Evolutionary conservation across 2,329 filamentous ascomycete species (phyloP).

Genomic region (Pseudocercospora vitis): DNA sequence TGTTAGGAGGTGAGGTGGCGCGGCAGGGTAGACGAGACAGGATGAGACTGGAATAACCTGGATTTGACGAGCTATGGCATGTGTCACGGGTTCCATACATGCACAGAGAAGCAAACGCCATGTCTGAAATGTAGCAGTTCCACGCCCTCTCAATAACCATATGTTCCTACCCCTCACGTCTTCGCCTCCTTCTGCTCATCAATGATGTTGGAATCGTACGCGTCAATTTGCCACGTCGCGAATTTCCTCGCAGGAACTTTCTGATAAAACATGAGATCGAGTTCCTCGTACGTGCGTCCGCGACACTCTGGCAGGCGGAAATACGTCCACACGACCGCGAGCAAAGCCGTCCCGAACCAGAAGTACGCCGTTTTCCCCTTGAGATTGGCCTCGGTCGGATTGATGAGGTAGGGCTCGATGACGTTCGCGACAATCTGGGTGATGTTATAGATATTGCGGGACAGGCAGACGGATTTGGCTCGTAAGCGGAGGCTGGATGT

Average conservation of each 20-base stretch:
- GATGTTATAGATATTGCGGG: constrained; percentile 35
- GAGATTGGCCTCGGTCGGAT: constrained; percentile 35
- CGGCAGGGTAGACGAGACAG: no score
- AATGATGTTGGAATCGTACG: constrained; percentile 11
- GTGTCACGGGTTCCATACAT: no score
- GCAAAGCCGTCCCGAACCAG: constrained; percentile 38
- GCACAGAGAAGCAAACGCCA: no score
- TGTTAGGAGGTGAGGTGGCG: no score
- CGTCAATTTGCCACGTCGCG: constrained; percentile 27
- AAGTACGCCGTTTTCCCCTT: constrained; percentile 45
- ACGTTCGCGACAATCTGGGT: constrained; percentile 38
- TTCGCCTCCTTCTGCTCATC: neutral
- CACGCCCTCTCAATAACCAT: no score
- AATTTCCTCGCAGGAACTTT: constrained; percentile 39
- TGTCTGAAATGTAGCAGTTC: no score
- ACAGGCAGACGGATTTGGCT: constrained; percentile 33
- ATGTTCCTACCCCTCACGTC: no score
- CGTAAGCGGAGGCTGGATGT: constrained; percentile 34
- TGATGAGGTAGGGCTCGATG: constrained; percentile 41
- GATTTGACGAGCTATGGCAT: no score
- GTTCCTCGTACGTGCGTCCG: constrained; percentile 43
- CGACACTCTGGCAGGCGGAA: constrained; percentile 44
- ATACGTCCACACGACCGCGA: constrained; percentile 40
- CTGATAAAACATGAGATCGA: constrained; percentile 44
- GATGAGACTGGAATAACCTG: no score